Evolutionary conservation across 2,329 filamentous ascomycete genomes (phyloP).

Genomic region (Trichoderma cornu-damae): DNA sequence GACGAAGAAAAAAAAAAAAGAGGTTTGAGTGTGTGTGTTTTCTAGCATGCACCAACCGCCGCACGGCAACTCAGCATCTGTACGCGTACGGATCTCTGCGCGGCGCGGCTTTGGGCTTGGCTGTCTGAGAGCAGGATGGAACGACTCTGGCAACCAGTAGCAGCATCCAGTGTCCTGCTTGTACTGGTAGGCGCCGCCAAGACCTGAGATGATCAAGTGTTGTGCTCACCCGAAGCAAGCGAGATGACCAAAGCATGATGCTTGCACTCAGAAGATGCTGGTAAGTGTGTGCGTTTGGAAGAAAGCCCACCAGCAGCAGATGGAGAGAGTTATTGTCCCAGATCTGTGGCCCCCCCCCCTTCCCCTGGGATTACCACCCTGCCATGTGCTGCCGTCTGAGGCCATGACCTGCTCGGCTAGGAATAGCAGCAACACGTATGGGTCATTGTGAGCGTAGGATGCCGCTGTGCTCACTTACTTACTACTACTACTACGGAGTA

Average conservation of each 20-base stretch:
- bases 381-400: background rate
- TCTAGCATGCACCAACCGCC: no score
- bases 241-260: background rate
- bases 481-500: no score
- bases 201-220: background rate
- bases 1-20: background rate
- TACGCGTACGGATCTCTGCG: background rate
- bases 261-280: background rate
- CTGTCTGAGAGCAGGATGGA: background rate
- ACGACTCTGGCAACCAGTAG: no score
- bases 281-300: background rate
- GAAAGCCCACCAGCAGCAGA: background rate
- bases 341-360: constrained; percentile 10
- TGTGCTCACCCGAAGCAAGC: background rate
- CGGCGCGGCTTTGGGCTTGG: background rate
- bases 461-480: background rate
- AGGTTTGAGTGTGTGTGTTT: no score
- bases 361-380: constrained; percentile 10
- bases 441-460: background rate
- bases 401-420: background rate
- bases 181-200: background rate
- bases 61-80: no score
- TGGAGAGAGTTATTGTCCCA: no score
- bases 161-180: background rate
- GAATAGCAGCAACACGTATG: background rate